phyloP scores from a whole-genome alignment of 345 rosid species.

The Viola odorata region DNA sequence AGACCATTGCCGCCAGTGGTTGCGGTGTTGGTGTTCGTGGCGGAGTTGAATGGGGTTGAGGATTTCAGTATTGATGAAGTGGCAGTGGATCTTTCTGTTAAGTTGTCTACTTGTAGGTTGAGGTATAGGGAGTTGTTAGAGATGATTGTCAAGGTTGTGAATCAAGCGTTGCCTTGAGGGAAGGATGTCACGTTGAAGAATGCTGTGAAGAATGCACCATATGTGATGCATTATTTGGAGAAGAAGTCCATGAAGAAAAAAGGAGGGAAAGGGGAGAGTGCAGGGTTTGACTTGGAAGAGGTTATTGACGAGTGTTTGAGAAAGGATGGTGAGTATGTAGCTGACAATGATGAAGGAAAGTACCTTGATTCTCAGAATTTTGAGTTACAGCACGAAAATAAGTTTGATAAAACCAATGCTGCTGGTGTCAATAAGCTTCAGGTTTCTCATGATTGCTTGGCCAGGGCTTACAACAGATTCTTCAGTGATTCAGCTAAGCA shows the following conservation, averaged over 20 bases:
- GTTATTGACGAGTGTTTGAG: constrained; percentile 43
- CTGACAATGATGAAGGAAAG: constrained; percentile 16
- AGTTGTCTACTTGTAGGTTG: constrained; percentile 36
- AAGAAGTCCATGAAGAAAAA: constrained; percentile 48
- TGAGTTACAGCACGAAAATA: constrained; percentile 21
- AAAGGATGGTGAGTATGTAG: constrained; percentile 30
- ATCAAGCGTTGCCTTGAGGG: constrained; percentile 70
- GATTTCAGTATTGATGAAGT: constrained; percentile 46
- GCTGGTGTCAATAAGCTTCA: constrained; percentile 22
- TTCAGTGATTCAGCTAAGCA: constrained; percentile 13
- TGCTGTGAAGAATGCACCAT: constrained; percentile 49
- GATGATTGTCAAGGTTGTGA: constrained; percentile 59
- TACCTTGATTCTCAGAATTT: constrained; percentile 26
- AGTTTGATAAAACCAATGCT: constrained; percentile 1
- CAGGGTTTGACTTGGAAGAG: constrained; percentile 26
- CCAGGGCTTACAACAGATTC: constrained; percentile 37
- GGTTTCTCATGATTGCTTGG: constrained; percentile 46
- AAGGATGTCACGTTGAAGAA: constrained; percentile 66
- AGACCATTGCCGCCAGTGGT: constrained; percentile 67
- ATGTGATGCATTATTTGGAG: constrained; percentile 66
- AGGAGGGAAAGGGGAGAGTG: constrained; percentile 2
- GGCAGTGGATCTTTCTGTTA: constrained; percentile 35
- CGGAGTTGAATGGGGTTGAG: constrained; percentile 46
- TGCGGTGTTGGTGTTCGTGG: constrained; percentile 63
- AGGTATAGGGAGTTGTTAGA: constrained; percentile 59